These are phyloP conservation scores for Aspergillus sp. DNA, from an alignment of 2,329 filamentous ascomycete genomes.

Conservation along the genomic window DNA sequence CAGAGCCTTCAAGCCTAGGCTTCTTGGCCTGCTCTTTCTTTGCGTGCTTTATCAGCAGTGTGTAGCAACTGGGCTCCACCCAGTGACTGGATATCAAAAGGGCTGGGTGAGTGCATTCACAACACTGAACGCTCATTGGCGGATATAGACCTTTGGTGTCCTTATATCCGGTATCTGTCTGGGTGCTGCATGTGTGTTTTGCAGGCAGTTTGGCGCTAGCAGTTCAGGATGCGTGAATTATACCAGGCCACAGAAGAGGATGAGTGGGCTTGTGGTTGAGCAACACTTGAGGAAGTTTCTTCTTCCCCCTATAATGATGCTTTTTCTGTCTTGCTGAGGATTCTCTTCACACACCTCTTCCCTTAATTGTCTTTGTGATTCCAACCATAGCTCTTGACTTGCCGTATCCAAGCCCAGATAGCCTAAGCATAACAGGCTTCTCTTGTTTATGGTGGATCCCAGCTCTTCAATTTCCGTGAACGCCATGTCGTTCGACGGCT, in stretches of 20 bases:
- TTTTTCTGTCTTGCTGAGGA: neutral
- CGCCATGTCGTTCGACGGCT: neutral
- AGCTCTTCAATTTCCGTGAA: neutral
- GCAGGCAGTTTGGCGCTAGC: neutral
- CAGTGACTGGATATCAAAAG: neutral
- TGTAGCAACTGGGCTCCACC: neutral
- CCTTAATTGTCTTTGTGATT: neutral
- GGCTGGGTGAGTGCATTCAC: neutral
- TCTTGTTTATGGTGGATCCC: neutral
- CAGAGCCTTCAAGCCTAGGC: neutral
- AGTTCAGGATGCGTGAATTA: neutral
- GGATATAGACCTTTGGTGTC: neutral
- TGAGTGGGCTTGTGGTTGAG: neutral
- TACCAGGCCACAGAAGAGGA: neutral
- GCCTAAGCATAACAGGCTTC: neutral
- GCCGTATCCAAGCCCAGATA: neutral
- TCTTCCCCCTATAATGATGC: neutral
- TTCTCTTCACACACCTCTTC: neutral
- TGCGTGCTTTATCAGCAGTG: neutral
- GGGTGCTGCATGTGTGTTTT: neutral
- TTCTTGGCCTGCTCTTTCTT: neutral
- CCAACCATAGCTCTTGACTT: neutral
- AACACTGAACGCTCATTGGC: neutral
- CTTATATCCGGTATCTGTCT: neutral
- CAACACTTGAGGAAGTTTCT: neutral